A percentile compares a stretch with the other conserved stretches of the same genome.
These are phyloP conservation scores for Phytophthora agathidicida DNA, from an alignment of 352 stramenopile species.

Conservation along the genomic window DNA sequence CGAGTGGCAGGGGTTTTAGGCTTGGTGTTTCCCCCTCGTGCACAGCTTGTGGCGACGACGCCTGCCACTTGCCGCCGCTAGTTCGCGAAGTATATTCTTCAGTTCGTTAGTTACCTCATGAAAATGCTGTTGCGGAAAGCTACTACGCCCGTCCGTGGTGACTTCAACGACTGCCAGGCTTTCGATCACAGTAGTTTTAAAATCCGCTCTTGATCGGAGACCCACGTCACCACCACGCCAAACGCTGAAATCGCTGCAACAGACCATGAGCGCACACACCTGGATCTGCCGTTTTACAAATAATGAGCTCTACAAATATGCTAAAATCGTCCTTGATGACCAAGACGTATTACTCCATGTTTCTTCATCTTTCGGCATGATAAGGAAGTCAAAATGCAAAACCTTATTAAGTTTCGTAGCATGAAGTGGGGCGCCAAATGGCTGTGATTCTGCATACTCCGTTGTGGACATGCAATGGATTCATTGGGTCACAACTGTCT, in stretches of 20 bases:
- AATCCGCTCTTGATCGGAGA: slow-evolving; percentile 31
- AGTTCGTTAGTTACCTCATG: too few species aligned
- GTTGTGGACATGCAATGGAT: background rate
- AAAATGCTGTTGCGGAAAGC: too few species aligned
- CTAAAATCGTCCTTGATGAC: slow-evolving; percentile 42
- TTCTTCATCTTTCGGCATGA: slow-evolving; percentile 8
- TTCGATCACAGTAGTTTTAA: slow-evolving; percentile 40
- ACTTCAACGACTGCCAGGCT: too few species aligned
- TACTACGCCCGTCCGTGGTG: too few species aligned
- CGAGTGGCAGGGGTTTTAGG: too few species aligned
- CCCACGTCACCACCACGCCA: slow-evolving; percentile 15
- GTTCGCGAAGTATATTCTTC: too few species aligned
- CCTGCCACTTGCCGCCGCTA: too few species aligned
- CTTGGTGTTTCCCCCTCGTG: too few species aligned
- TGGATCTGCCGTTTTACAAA: slow-evolving; percentile 8
- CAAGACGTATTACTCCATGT: slow-evolving; percentile 21
- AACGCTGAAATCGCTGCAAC: slow-evolving; percentile 25
- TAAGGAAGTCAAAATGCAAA: slow-evolving; percentile 43
- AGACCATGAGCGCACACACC: background rate
- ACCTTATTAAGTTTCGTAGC: slow-evolving; percentile 41
- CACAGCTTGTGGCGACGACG: too few species aligned
- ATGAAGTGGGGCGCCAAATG: slow-evolving; percentile 23
- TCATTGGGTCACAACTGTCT: background rate
- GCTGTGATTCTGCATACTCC: background rate
- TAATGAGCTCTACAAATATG: slow-evolving; percentile 32